Conservation (phyloP, 805 yeast genomes). For the Candida qinlingensis region DNA sequence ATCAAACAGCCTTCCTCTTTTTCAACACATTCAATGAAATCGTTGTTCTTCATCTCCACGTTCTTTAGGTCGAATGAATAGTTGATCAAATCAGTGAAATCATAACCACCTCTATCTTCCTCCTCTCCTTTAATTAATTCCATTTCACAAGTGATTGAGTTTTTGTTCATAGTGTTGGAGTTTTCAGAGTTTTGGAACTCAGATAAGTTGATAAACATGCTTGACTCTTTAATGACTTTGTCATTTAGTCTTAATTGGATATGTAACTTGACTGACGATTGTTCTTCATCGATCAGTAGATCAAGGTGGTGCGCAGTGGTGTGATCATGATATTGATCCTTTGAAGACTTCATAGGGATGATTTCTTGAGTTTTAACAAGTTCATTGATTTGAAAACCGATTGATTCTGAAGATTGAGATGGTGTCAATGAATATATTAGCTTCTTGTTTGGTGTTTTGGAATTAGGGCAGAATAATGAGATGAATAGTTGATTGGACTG, state of each 20-base stretch:
- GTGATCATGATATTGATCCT: neutral
- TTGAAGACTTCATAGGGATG: conserved; percentile 1
- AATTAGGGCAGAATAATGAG: conserved; percentile 8
- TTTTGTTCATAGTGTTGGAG: neutral
- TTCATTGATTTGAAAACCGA: neutral
- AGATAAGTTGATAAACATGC: neutral
- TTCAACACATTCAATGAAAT: conserved; percentile 7
- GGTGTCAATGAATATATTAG: conserved; percentile 4
- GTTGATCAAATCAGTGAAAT: conserved; percentile 8
- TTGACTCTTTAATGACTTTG: conserved; percentile 6
- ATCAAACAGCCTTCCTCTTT: conserved; percentile 5
- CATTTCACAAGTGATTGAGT: neutral
- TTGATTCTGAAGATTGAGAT: neutral
- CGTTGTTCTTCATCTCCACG: neutral
- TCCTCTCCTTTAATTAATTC: conserved; percentile 3
- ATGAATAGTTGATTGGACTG: neutral
- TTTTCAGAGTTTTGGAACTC: neutral
- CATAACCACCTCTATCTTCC: conserved; percentile 9
- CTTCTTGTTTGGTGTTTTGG: conserved; percentile 6
- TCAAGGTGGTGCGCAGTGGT: conserved; percentile 10
- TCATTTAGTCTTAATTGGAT: conserved; percentile 5
- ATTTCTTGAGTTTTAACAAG: conserved; percentile 5
- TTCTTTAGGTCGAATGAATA: conserved; percentile 6
- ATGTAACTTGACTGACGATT: conserved; percentile 7
- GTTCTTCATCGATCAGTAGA: conserved; percentile 14